Percentiles rank a stretch among this genome's conserved stretches.
Conservation (phyloP, 2,329 filamentous ascomycete genomes). For the Fusarium veterinarium region DNA sequence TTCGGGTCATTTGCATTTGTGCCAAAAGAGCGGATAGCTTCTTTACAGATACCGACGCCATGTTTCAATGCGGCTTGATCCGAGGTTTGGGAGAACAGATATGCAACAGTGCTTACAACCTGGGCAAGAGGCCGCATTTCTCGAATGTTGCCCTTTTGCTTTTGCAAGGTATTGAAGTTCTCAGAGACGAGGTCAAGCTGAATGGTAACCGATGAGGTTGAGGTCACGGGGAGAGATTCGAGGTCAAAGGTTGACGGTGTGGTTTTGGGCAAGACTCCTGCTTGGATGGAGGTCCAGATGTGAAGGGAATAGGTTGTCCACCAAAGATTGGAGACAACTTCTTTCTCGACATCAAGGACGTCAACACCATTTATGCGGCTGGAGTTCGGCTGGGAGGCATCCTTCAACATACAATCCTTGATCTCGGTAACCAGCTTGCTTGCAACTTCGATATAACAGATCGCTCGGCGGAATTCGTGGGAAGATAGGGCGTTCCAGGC, state of each 20-base stretch:
- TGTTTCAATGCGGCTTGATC: constrained; percentile 41
- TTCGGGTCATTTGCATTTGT: constrained; percentile 28
- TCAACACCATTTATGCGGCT: constrained; percentile 57
- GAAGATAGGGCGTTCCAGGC: constrained; percentile 53
- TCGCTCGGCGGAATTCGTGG: constrained; percentile 48
- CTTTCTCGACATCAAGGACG: constrained; percentile 54
- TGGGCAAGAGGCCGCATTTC: constrained; percentile 52
- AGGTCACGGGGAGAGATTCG: constrained; percentile 47
- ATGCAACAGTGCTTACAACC: constrained; percentile 47
- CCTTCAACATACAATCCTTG: constrained; percentile 47
- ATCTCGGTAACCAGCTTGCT: constrained; percentile 48
- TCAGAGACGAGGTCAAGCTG: constrained; percentile 51
- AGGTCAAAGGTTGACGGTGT: constrained; percentile 42
- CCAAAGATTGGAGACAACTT: constrained; percentile 53
- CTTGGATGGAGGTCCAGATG: constrained; percentile 54
- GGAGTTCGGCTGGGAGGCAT: constrained; percentile 43
- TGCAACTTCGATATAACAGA: constrained; percentile 51
- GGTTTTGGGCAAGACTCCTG: constrained; percentile 43
- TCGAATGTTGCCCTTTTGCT: constrained; percentile 49
- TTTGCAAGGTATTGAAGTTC: constrained; percentile 52
- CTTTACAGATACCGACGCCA: constrained; percentile 42
- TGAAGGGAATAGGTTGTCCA: constrained; percentile 54
- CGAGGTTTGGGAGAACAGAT: constrained; percentile 37
- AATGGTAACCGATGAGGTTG: constrained; percentile 47
- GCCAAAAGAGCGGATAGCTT: constrained; percentile 45